phyloP scores from a whole-genome alignment of 2,329 filamentous ascomycete species.

The Teratosphaeria gauchensis region DNA sequence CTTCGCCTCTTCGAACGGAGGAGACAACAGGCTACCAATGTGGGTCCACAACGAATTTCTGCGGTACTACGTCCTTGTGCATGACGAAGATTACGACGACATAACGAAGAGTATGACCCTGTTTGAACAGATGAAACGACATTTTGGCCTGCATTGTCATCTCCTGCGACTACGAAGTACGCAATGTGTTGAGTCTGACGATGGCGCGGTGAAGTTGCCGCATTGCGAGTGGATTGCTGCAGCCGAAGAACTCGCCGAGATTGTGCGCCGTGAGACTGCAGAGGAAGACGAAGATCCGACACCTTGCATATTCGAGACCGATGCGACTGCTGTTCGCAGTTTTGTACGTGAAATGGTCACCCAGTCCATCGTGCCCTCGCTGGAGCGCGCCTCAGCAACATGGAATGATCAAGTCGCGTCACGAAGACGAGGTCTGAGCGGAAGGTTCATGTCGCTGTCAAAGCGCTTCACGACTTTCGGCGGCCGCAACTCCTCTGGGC shows the following conservation, averaged over 20 bases:
- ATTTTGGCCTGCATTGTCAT: conserved; percentile 92
- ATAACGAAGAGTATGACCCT: conserved; percentile 79
- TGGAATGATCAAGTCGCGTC: conserved; percentile 99
- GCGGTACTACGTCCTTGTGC: conserved; percentile 90
- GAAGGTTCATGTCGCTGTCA: conserved; percentile 88
- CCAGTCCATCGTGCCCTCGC: conserved; percentile 87
- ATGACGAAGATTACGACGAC: conserved; percentile 92
- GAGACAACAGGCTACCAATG: conserved; percentile 60
- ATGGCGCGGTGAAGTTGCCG: conserved; percentile 76
- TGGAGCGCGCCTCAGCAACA: conserved; percentile 81
- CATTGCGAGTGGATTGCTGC: conserved; percentile 84
- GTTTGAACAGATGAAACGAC: conserved; percentile 99
- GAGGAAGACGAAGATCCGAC: conserved; percentile 63
- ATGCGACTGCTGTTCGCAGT: conserved; percentile 74
- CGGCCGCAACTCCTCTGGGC: conserved; percentile 46
- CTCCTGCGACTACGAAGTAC: conserved; percentile 75
- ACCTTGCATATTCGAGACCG: conserved; percentile 82
- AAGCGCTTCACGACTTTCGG: conserved; percentile 84
- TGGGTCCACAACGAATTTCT: conserved; percentile 92
- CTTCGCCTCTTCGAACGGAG: conserved; percentile 75
- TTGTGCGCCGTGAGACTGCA: conserved; percentile 42
- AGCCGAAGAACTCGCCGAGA: conserved; percentile 68
- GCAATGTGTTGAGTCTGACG: conserved; percentile 79
- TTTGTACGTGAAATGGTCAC: conserved; percentile 93
- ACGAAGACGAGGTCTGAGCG: conserved; percentile 74